phyloP scores from a whole-genome alignment of 169 alveolate genomes.

The Perkinsus marinus region DNA sequence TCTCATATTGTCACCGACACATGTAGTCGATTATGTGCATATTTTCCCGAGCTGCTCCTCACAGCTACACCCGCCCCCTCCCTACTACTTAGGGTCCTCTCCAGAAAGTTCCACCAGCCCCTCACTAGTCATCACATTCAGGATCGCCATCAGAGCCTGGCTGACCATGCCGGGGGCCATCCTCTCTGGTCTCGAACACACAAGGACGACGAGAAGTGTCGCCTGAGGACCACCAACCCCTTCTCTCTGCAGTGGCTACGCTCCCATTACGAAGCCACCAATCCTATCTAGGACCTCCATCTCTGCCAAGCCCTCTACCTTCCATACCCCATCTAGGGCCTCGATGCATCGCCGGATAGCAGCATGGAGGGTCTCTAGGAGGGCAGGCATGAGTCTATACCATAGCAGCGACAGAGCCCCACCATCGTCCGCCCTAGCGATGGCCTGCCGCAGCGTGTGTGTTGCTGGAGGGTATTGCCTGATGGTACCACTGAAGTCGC shows the following conservation, averaged over 20 bases:
- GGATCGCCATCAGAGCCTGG: background rate
- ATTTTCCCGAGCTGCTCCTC: too few relatives aligned
- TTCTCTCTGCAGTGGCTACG: background rate
- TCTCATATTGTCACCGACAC: too few relatives aligned
- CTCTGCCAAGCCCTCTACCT: background rate
- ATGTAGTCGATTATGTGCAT: too few relatives aligned
- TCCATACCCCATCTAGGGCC: background rate
- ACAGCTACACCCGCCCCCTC: background rate
- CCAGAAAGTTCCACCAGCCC: background rate
- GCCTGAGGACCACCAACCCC: background rate
- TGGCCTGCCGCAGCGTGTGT: background rate
- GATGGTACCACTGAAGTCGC: background rate
- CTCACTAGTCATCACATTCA: background rate
- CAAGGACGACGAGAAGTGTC: background rate
- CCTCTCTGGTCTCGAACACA: background rate
- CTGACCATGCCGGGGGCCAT: background rate
- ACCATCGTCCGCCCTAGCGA: background rate
- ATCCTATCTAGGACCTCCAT: background rate
- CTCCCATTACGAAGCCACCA: background rate
- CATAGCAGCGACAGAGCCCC: too few relatives aligned
- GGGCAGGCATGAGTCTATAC: background rate
- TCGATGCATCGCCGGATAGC: background rate
- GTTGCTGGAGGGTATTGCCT: background rate
- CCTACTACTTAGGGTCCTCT: background rate
- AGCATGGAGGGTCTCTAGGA: background rate